A percentile compares a stretch with the other conserved stretches of the same genome.
Evolutionary conservation across 2,329 filamentous ascomycete genomes (phyloP).

Genomic region (Malbranchea zuffiana): DNA sequence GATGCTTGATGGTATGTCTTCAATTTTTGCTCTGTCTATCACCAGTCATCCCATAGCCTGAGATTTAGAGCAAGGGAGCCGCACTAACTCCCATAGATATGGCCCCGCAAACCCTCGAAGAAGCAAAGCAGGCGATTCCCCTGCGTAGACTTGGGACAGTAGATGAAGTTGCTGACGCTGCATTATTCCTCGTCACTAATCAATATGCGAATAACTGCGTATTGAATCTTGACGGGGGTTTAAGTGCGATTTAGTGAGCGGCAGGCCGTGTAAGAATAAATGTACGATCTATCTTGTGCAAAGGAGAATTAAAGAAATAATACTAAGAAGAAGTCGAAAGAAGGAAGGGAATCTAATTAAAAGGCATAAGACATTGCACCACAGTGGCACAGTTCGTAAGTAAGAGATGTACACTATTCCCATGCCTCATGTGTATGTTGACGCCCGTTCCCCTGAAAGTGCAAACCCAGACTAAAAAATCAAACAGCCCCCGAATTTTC

Average conservation of each 20-base stretch:
- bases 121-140: conserved; percentile 46
- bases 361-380: too few species aligned
- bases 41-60: too few species aligned
- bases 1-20: conserved; percentile 59
- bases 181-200: conserved; percentile 64
- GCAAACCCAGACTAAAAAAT: too few species aligned
- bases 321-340: not conserved
- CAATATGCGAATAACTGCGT: conserved; percentile 79
- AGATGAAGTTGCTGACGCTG: conserved; percentile 71
- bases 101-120: conserved; percentile 23
- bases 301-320: not conserved
- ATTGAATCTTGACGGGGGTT: conserved; percentile 72
- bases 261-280: too few species aligned
- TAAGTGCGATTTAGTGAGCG: conserved; percentile 63
- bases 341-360: too few species aligned
- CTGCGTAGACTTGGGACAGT: conserved; percentile 54
- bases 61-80: not conserved
- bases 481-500: too few species aligned
- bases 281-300: conserved; percentile 19
- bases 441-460: too few species aligned
- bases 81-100: conserved; percentile 29
- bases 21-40: too few species aligned
- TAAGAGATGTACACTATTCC: too few species aligned
- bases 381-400: too few species aligned
- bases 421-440: too few species aligned